phyloP scores from a whole-genome alignment of 2,329 filamentous ascomycete species.

The Fusarium hostae region DNA sequence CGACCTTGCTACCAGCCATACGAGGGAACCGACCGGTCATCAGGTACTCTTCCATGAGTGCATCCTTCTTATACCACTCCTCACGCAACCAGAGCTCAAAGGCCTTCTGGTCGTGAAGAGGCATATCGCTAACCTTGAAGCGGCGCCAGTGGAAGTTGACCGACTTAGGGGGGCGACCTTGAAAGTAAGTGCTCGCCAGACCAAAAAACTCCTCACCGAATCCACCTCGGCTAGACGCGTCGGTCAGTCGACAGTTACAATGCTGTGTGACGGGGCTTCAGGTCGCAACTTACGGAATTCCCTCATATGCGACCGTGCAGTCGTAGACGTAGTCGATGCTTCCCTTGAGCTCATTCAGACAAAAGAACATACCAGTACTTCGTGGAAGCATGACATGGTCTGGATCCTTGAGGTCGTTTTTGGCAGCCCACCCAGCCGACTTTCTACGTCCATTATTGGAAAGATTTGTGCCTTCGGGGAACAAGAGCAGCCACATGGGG shows the following conservation, averaged over 20 bases:
- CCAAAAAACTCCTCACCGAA: slow-evolving; percentile 95
- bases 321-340: slow-evolving; percentile 88
- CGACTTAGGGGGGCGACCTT: slow-evolving; percentile 89
- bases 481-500: slow-evolving; percentile 91
- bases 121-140: slow-evolving; percentile 83
- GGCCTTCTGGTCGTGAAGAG: slow-evolving; percentile 74
- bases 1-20: slow-evolving; percentile 62
- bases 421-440: slow-evolving; percentile 80
- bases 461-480: slow-evolving; percentile 88
- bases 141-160: slow-evolving; percentile 98
- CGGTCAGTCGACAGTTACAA: slow-evolving; percentile 21
- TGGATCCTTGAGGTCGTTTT: slow-evolving; percentile 76
- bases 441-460: slow-evolving; percentile 75
- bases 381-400: slow-evolving; percentile 81
- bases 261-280: slow-evolving; percentile 6
- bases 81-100: slow-evolving; percentile 89
- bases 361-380: slow-evolving; percentile 84
- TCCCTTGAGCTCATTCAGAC: slow-evolving; percentile 77
- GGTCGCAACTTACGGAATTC: slow-evolving; percentile 77
- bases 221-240: slow-evolving; percentile 69
- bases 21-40: slow-evolving; percentile 83
- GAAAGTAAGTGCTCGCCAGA: slow-evolving; percentile 85
- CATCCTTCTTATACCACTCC: slow-evolving; percentile 93
- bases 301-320: slow-evolving; percentile 96
- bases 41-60: slow-evolving; percentile 84